Evolutionary conservation across 139 green algal species (phyloP).

Genomic region (Coccomyxa sp.): DNA sequence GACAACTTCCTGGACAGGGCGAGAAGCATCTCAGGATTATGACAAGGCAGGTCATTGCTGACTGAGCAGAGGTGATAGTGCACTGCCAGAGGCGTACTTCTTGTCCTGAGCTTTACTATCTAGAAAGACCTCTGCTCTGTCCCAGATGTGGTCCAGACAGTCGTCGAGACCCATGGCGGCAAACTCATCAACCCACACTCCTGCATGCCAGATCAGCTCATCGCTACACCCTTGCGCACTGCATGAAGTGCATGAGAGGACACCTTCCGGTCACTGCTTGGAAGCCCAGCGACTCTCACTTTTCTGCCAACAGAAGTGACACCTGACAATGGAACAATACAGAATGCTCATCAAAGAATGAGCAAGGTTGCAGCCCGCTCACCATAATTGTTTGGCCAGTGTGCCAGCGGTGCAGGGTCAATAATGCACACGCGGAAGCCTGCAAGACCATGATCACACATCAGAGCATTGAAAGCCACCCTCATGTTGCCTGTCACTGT

Average conservation of each 20-base stretch:
- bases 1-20: slow-evolving; percentile 58
- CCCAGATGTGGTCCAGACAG: slow-evolving; percentile 82
- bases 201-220: no score
- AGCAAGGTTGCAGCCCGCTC: slow-evolving; percentile 22
- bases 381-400: slow-evolving; percentile 98
- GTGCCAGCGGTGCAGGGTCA: slow-evolving; percentile 70
- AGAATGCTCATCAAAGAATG: neutral
- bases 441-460: neutral
- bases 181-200: slow-evolving; percentile 96
- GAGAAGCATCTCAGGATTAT: neutral
- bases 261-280: neutral
- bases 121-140: slow-evolving; percentile 81
- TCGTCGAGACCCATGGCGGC: slow-evolving; percentile 86
- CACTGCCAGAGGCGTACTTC: slow-evolving; percentile 28
- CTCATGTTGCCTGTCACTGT: neutral
- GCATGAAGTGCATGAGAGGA: neutral
- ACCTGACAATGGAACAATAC: no score
- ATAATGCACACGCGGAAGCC: slow-evolving; percentile 78
- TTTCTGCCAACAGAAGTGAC: no score
- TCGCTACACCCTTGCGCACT: no score
- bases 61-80: neutral
- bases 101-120: slow-evolving; percentile 44
- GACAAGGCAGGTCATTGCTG: neutral
- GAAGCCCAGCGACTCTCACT: no score
- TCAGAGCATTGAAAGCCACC: neutral